Evolutionary conservation across 2,329 filamentous ascomycete genomes (phyloP).

Genomic region (Colletotrichum sp.): DNA sequence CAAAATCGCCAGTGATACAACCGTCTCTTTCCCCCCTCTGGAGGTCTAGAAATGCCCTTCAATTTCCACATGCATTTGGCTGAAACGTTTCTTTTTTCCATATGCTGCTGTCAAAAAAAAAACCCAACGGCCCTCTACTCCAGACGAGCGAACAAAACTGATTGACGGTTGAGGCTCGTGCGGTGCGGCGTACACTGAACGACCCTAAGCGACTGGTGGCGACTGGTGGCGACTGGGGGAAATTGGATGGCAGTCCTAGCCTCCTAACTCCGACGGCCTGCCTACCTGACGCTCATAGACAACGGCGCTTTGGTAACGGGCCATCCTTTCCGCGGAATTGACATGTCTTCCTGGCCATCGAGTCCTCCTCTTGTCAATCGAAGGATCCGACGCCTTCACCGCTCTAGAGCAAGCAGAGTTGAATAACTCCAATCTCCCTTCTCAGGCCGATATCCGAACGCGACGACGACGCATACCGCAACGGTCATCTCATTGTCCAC

Average conservation of each 20-base stretch:
- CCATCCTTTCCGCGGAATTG: background rate
- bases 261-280: background rate
- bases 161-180: background rate
- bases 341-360: background rate
- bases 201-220: background rate
- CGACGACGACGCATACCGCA: background rate
- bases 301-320: background rate
- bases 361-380: background rate
- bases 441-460: background rate
- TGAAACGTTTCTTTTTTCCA: background rate
- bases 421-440: background rate
- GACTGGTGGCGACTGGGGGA: background rate
- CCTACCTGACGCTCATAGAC: background rate
- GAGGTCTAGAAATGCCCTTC: background rate
- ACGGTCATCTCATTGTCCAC: background rate
- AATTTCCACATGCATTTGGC: conserved; percentile 17
- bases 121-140: background rate
- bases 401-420: background rate
- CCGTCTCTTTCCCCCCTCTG: background rate
- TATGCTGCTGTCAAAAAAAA: background rate
- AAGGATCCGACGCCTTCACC: background rate
- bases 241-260: background rate
- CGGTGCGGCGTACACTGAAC: background rate
- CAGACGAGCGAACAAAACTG: background rate
- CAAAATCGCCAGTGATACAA: conserved; percentile 3